phyloP scores from a whole-genome alignment of 2,329 filamentous ascomycete species.

The Hymenoscyphus infarciens region DNA sequence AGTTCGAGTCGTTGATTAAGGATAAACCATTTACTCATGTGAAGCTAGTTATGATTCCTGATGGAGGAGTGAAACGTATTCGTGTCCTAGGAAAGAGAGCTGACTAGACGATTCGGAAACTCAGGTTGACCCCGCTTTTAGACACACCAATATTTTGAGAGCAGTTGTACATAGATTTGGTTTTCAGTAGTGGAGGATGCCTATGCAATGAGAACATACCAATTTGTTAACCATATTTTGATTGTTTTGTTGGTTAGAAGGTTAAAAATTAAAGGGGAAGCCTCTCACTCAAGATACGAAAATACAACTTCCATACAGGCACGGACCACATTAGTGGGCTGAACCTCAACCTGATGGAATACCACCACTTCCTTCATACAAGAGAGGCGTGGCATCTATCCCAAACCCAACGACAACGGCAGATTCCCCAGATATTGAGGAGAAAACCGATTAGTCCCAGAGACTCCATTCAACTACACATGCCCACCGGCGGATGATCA shows the following conservation, averaged over 20 bases:
- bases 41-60: constrained; percentile 82
- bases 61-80: constrained; percentile 87
- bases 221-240: neutral
- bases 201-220: neutral
- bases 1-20: constrained; percentile 53
- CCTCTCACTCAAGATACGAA: neutral
- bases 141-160: neutral
- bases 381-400: constrained; percentile 1
- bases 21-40: constrained; percentile 71
- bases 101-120: constrained; percentile 13
- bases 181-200: neutral
- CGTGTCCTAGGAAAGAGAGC: constrained; percentile 66
- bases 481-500: constrained; percentile 24
- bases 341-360: neutral
- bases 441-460: neutral
- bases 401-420: neutral
- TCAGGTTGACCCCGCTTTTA: neutral
- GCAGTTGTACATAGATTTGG: neutral
- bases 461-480: constrained; percentile 10
- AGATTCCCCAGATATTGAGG: neutral
- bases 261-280: neutral
- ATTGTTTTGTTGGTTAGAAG: neutral
- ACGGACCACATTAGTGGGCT: constrained; percentile 3
- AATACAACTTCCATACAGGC: neutral
- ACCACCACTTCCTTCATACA: neutral